Conservation (phyloP, 148 eudicot species). For the Agrostemma githago region DNA sequence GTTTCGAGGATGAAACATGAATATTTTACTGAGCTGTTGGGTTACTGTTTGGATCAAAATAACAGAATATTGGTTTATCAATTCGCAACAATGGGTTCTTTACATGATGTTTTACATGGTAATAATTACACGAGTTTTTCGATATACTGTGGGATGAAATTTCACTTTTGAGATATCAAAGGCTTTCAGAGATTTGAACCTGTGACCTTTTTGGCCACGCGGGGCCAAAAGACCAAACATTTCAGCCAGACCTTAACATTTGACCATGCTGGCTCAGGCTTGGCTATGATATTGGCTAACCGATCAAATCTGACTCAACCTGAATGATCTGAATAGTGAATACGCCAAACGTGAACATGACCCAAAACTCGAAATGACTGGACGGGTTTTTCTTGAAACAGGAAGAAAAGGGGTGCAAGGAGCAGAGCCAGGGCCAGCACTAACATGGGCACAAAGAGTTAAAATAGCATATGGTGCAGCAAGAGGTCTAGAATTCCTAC, state of each 20-base stretch:
- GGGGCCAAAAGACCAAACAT: too few relatives aligned
- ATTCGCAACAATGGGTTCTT: conserved; percentile 62
- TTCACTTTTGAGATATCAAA: too few relatives aligned
- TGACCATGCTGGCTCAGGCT: too few relatives aligned
- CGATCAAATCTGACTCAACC: too few relatives aligned
- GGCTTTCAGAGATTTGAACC: too few relatives aligned
- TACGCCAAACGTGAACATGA: too few relatives aligned
- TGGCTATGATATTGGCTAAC: too few relatives aligned
- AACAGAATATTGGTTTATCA: conserved; percentile 64
- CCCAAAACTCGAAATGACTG: too few relatives aligned
- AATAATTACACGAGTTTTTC: conserved; percentile 47
- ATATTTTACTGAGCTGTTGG: conserved; percentile 52
- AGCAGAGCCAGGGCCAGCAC: conserved; percentile 66
- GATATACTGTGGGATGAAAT: conserved; percentile 1
- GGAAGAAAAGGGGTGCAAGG: conserved; percentile 40
- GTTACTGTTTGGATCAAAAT: conserved; percentile 53
- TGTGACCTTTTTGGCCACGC: too few relatives aligned
- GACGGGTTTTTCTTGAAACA: neutral
- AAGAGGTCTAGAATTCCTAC: conserved; percentile 59
- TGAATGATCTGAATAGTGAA: too few relatives aligned
- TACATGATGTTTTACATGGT: conserved; percentile 77
- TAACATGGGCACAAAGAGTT: conserved; percentile 62
- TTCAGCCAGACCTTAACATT: too few relatives aligned
- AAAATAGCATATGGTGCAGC: conserved; percentile 69
- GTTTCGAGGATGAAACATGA: conserved; percentile 71